A percentile compares a stretch with the other conserved stretches of the same genome.
These are phyloP conservation scores for Colletotrichum cuscutae DNA, from an alignment of 2,329 filamentous ascomycete genomes.

Conservation along the genomic window DNA sequence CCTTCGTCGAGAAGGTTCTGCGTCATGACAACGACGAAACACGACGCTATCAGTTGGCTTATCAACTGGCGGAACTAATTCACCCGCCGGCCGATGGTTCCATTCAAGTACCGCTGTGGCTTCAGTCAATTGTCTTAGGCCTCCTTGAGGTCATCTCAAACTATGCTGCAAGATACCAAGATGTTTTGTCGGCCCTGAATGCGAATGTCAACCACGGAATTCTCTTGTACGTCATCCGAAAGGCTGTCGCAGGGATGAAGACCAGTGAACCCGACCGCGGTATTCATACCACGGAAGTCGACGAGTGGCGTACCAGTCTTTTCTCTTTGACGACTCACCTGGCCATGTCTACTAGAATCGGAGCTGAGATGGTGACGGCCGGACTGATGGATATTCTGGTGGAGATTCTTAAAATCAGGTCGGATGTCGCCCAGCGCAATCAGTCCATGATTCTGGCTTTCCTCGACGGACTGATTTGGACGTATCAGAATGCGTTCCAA, in stretches of 20 bases:
- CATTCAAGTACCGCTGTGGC: conserved; percentile 73
- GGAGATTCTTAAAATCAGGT: conserved; percentile 86
- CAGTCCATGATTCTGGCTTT: conserved; percentile 88
- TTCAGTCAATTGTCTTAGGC: conserved; percentile 85
- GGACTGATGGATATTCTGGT: conserved; percentile 91
- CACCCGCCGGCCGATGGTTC: conserved; percentile 81
- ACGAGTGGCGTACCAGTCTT: conserved; percentile 90
- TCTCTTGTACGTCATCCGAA: conserved; percentile 90
- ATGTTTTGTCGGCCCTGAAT: conserved; percentile 90
- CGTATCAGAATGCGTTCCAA: conserved; percentile 84
- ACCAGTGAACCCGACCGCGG: conserved; percentile 64
- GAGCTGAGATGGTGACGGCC: conserved; percentile 85
- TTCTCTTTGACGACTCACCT: conserved; percentile 90
- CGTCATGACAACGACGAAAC: conserved; percentile 91
- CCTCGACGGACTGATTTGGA: conserved; percentile 88
- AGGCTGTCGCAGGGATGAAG: conserved; percentile 85
- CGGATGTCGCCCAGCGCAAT: conserved; percentile 82
- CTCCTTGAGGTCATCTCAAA: conserved; percentile 87
- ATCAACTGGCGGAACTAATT: conserved; percentile 91
- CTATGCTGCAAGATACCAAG: conserved; percentile 79
- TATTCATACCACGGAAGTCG: conserved; percentile 72
- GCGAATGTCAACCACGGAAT: conserved; percentile 97
- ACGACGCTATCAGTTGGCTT: conserved; percentile 86
- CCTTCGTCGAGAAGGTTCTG: conserved; percentile 87
- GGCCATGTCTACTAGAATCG: conserved; percentile 78